Conservation (phyloP, 305 asterid genomes). For the Fraxinus angustifolia region DNA sequence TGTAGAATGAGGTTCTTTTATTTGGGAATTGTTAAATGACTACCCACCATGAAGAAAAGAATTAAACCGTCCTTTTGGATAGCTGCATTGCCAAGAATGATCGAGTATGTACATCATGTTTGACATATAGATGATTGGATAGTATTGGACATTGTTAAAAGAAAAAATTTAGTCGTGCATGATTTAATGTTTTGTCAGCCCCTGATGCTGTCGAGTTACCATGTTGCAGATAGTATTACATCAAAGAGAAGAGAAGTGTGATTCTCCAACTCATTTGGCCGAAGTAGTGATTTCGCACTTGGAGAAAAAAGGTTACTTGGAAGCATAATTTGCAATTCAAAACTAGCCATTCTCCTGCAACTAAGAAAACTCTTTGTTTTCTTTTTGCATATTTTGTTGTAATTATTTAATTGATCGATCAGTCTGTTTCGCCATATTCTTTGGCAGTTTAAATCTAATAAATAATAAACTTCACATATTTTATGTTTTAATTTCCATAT, state of each 20-base stretch:
- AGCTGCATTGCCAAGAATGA: not conserved
- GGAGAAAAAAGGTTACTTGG: conserved; percentile 66
- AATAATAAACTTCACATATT: not conserved
- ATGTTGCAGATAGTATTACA: conserved; percentile 65
- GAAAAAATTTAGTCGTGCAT: not conserved
- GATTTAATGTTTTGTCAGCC: not conserved
- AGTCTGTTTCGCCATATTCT: not conserved
- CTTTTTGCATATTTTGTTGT: conserved; percentile 9
- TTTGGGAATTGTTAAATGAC: not conserved
- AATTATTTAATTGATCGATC: conserved; percentile 8
- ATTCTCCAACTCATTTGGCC: conserved; percentile 62
- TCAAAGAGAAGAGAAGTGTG: conserved; percentile 50
- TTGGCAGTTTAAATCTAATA: not conserved
- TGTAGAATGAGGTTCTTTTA: not conserved
- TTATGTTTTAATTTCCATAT: not conserved
- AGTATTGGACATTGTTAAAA: not conserved
- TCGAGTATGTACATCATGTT: not conserved
- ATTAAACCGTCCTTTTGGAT: not conserved
- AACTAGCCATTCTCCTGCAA: not conserved
- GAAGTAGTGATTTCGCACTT: conserved; percentile 57
- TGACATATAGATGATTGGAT: not conserved
- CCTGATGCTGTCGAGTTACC: conserved; percentile 15
- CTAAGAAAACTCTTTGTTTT: not conserved
- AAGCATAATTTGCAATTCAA: conserved; percentile 35
- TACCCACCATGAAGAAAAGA: not conserved